These are phyloP conservation scores for Nigrospora sphaerica DNA, from an alignment of 2,329 filamentous ascomycete species.

Conservation along the genomic window DNA sequence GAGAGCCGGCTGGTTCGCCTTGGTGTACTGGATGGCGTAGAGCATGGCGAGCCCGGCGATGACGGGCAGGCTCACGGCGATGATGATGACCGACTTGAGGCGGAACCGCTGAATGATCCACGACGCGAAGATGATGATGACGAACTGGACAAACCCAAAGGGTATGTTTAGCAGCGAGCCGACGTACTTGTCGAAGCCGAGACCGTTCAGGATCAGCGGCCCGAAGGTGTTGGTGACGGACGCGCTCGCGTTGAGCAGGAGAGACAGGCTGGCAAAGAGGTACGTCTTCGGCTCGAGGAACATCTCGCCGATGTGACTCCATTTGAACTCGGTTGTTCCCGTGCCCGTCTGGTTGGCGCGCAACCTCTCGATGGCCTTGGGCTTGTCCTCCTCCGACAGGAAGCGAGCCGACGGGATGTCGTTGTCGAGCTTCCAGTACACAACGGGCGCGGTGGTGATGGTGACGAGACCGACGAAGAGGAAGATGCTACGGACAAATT, in stretches of 20 bases:
- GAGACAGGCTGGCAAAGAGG: constrained; percentile 52
- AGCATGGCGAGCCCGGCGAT: constrained; percentile 52
- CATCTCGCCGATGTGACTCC: constrained; percentile 50
- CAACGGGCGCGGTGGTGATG: constrained; percentile 46
- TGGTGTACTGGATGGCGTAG: constrained; percentile 40
- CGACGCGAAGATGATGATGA: constrained; percentile 50
- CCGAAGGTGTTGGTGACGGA: constrained; percentile 58
- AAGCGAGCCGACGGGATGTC: constrained; percentile 48
- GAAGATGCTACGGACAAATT: constrained; percentile 37
- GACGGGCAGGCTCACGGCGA: constrained; percentile 48
- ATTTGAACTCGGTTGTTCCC: constrained; percentile 61
- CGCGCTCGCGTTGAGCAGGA: constrained; percentile 59
- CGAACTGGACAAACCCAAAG: constrained; percentile 53
- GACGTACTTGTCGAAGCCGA: constrained; percentile 51
- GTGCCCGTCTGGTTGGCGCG: constrained; percentile 67
- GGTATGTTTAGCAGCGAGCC: constrained; percentile 61
- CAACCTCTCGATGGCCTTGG: constrained; percentile 62
- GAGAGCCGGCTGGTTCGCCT: constrained; percentile 35
- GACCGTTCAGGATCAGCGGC: constrained; percentile 52
- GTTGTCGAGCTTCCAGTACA: constrained; percentile 54
- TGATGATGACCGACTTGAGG: constrained; percentile 49
- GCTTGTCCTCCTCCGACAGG: constrained; percentile 56
- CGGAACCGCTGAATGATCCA: constrained; percentile 49
- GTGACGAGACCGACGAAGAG: constrained; percentile 56
- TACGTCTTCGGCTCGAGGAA: constrained; percentile 44